Percentiles rank a stretch among this genome's conserved stretches.
Evolutionary conservation across 169 alveolate species (phyloP).

Genomic region (Cryptosporidium meleagridis): DNA sequence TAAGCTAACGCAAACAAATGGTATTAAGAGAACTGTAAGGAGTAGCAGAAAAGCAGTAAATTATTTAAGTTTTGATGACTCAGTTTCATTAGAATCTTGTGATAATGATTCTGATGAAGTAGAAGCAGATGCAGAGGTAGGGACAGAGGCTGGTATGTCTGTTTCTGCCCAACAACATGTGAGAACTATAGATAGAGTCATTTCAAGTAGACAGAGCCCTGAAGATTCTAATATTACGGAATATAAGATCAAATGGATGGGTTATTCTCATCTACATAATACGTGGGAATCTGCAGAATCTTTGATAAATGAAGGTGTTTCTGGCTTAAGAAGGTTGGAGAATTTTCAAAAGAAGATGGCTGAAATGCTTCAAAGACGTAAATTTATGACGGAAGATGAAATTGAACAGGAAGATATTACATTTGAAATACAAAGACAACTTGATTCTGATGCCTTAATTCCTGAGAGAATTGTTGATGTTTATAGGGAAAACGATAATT

Average conservation of each 20-base stretch:
- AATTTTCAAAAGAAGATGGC: slow-evolving; percentile 86
- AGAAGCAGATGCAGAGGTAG: no score
- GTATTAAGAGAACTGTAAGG: slow-evolving; percentile 13
- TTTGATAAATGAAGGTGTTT: slow-evolving; percentile 77
- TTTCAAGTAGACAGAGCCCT: slow-evolving; percentile 12
- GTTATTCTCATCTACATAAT: slow-evolving; percentile 90
- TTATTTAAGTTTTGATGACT: slow-evolving; percentile 40
- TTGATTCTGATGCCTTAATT: slow-evolving; percentile 89
- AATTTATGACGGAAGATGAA: slow-evolving; percentile 89
- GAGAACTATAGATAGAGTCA: slow-evolving; percentile 42
- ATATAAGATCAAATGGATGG: slow-evolving; percentile 89
- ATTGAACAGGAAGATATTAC: slow-evolving; percentile 90
- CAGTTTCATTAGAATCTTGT: background rate
- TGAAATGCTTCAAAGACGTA: slow-evolving; percentile 81
- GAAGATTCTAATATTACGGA: slow-evolving; percentile 81
- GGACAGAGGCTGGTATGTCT: background rate
- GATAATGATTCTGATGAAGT: slow-evolving; percentile 13
- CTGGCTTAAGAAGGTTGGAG: slow-evolving; percentile 87
- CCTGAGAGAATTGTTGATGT: slow-evolving; percentile 88
- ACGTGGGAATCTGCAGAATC: slow-evolving; percentile 89
- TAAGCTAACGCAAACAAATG: background rate
- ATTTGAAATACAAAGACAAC: slow-evolving; percentile 87
- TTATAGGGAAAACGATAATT: slow-evolving; percentile 20
- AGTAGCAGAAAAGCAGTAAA: slow-evolving; percentile 40
- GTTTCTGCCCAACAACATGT: background rate